phyloP scores from a whole-genome alignment of 1,284 basidiomycete species.

The Psilocybe mexicana region DNA sequence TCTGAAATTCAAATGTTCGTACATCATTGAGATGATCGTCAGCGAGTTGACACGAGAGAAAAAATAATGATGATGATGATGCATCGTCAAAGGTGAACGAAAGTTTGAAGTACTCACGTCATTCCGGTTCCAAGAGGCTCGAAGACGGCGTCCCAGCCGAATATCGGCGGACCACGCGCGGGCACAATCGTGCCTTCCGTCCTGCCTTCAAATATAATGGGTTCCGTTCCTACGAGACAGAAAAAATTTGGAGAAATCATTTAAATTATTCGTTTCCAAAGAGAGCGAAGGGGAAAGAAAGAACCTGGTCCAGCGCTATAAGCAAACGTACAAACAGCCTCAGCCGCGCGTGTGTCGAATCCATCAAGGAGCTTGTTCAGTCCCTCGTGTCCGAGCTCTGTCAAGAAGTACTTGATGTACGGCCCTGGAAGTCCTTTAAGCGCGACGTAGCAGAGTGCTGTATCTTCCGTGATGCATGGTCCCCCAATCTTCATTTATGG shows the following conservation, averaged over 20 bases:
- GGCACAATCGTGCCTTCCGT: constrained; percentile 90
- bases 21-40: too few species aligned
- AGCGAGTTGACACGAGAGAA: neutral
- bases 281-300: neutral
- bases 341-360: constrained; percentile 80
- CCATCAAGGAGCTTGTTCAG: constrained; percentile 87
- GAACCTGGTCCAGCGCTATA: constrained; percentile 82
- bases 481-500: constrained; percentile 58
- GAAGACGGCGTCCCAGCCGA: constrained; percentile 94
- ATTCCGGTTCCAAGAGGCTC: constrained; percentile 74
- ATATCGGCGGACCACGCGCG: constrained; percentile 75
- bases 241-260: neutral
- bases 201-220: constrained; percentile 89
- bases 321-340: constrained; percentile 94
- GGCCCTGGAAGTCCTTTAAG: constrained; percentile 92
- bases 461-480: constrained; percentile 96
- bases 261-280: neutral
- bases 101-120: constrained; percentile 50
- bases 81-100: too few species aligned
- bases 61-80: neutral
- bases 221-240: constrained; percentile 48
- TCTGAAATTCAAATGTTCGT: constrained; percentile 38
- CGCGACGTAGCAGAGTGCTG: constrained; percentile 90
- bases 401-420: constrained; percentile 94
- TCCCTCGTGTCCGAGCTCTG: constrained; percentile 81